Evolutionary conservation across 2,329 filamentous ascomycete species (phyloP).

Genomic region (Lomentospora prolificans): DNA sequence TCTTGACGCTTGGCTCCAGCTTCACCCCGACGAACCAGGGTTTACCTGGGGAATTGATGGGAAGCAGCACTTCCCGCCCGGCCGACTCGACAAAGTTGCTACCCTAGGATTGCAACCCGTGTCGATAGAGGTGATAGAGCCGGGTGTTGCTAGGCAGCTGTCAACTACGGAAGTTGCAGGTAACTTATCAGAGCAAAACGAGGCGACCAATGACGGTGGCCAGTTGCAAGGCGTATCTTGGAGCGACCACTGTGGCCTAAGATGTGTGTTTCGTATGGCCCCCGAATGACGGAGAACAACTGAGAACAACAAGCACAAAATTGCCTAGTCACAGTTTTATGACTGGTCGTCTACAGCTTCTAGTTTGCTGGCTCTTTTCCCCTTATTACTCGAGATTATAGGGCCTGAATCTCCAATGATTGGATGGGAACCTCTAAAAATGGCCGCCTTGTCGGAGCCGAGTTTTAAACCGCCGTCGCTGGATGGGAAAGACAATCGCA

Average conservation of each 20-base stretch:
- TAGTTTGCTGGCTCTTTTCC: too few relatives aligned
- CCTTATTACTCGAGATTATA: too few relatives aligned
- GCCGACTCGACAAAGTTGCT: constrained; percentile 27
- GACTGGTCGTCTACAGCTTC: too few relatives aligned
- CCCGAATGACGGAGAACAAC: not conserved
- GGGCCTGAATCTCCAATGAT: too few relatives aligned
- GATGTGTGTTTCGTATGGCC: not conserved
- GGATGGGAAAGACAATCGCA: too few relatives aligned
- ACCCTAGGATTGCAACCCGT: constrained; percentile 17
- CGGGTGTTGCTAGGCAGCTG: constrained; percentile 6
- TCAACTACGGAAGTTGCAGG: not conserved
- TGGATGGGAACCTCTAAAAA: too few relatives aligned
- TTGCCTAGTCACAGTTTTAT: too few relatives aligned
- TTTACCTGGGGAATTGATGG: constrained; percentile 28
- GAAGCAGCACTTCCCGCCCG: constrained; percentile 19
- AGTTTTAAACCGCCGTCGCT: too few relatives aligned
- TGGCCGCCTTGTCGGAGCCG: too few relatives aligned
- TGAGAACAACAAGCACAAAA: too few relatives aligned
- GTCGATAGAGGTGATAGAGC: constrained; percentile 13
- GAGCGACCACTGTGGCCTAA: not conserved
- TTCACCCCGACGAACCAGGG: constrained; percentile 20
- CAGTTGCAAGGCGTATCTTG: not conserved
- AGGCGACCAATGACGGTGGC: not conserved
- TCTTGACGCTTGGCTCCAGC: constrained; percentile 23
- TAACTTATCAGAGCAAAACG: not conserved